A percentile compares a stretch with the other conserved stretches of the same genome.
phyloP scores from a whole-genome alignment of 2,329 filamentous ascomycete species.

The Hypocreales sp. region DNA sequence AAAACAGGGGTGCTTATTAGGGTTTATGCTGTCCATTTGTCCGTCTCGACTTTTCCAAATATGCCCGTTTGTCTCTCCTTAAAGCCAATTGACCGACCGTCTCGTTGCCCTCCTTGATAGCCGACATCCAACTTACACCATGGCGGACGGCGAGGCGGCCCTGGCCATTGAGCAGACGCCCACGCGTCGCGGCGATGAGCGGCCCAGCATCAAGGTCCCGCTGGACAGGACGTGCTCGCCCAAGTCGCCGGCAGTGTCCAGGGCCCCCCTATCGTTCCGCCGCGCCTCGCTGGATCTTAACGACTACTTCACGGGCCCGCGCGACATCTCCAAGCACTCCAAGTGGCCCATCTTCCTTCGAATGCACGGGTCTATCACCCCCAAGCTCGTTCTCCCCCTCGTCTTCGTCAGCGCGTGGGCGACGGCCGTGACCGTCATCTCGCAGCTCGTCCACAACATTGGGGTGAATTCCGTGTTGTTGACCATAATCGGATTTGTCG shows the following conservation, averaged over 20 bases:
- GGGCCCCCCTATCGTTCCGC: conserved; percentile 3
- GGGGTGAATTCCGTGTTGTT: conserved; percentile 34
- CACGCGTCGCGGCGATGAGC: no score
- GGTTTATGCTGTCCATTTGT: no score
- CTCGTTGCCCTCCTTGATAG: no score
- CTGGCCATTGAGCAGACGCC: no score
- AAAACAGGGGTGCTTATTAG: no score
- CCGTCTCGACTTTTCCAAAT: no score
- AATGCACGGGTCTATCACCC: conserved; percentile 60
- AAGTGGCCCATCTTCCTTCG: conserved; percentile 65
- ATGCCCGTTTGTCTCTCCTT: no score
- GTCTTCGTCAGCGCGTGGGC: conserved; percentile 48
- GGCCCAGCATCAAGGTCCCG: neutral
- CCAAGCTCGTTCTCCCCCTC: conserved; percentile 59
- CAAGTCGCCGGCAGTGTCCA: neutral
- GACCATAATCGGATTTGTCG: conserved; percentile 68
- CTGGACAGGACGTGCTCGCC: neutral
- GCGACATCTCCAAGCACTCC: conserved; percentile 56
- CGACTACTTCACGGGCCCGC: conserved; percentile 50
- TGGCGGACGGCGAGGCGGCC: neutral
- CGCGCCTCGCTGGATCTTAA: conserved; percentile 32
- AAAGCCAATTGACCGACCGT: no score
- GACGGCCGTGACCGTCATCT: conserved; percentile 45
- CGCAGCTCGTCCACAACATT: conserved; percentile 22
- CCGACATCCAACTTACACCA: neutral